Percentiles rank a stretch among this genome's conserved stretches.
phyloP scores from a whole-genome alignment of 169 alveolate genomes.

The Cryptosporidium canis region DNA sequence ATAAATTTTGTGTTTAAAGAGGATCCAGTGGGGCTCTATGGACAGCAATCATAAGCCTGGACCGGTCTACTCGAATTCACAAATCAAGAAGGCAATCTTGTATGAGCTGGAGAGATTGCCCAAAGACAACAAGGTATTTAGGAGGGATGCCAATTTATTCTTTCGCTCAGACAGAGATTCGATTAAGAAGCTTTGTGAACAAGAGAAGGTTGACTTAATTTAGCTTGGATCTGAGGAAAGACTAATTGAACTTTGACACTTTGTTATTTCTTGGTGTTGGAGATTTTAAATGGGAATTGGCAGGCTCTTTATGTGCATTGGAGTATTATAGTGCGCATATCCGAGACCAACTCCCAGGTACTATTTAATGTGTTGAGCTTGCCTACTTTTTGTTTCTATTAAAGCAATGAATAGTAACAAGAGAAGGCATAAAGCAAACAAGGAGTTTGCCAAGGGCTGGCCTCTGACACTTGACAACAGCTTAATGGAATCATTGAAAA shows the following conservation, averaged over 20 bases:
- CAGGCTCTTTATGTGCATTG: slow-evolving; percentile 2
- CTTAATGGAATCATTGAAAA: slow-evolving; percentile 24
- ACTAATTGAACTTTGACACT: neutral
- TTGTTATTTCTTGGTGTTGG: neutral
- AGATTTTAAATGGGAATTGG: neutral
- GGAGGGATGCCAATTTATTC: slow-evolving; percentile 60
- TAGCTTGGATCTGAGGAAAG: neutral
- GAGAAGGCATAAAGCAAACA: slow-evolving; percentile 9
- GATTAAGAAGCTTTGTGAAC: slow-evolving; percentile 33
- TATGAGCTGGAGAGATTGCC: slow-evolving; percentile 60
- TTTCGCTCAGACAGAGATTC: slow-evolving; percentile 57
- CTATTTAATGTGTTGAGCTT: neutral
- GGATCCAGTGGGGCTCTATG: slow-evolving; percentile 40
- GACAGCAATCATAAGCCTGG: neutral
- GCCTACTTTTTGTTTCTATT: neutral
- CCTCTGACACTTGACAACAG: slow-evolving; percentile 15
- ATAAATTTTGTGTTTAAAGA: slow-evolving; percentile 6
- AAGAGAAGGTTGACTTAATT: neutral
- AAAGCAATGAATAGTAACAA: neutral
- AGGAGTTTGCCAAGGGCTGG: slow-evolving; percentile 9
- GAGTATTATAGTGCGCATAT: slow-evolving; percentile 31
- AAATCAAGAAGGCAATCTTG: slow-evolving; percentile 27
- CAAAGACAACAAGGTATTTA: slow-evolving; percentile 37
- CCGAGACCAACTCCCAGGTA: neutral
- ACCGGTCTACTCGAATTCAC: neutral